Percentiles rank a stretch among this genome's conserved stretches.
Evolutionary conservation across 2,329 filamentous ascomycete genomes (phyloP).

Genomic region (Colletotrichum higginsianum): DNA sequence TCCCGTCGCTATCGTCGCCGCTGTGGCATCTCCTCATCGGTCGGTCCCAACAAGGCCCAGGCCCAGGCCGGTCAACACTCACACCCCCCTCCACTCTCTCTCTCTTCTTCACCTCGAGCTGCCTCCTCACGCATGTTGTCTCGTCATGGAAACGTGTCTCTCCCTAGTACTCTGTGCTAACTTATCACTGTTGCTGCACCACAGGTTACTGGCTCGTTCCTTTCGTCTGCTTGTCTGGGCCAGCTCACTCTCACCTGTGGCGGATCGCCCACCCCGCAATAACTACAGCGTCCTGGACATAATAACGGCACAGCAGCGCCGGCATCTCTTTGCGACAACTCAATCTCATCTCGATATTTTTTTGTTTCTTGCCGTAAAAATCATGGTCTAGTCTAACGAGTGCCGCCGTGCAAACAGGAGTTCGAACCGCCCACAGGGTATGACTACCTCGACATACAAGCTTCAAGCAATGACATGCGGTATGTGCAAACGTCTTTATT

Average conservation of each 20-base stretch:
- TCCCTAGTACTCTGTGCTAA: slow-evolving; percentile 27
- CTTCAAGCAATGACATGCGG: slow-evolving; percentile 68
- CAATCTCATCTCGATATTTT: slow-evolving; percentile 12
- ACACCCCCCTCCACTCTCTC: slow-evolving; percentile 13
- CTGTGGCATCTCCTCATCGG: slow-evolving; percentile 31
- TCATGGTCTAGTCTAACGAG: slow-evolving; percentile 48
- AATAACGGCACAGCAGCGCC: slow-evolving; percentile 38
- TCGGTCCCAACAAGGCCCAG: slow-evolving; percentile 37
- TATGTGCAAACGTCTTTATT: slow-evolving; percentile 55
- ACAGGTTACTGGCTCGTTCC: slow-evolving; percentile 20
- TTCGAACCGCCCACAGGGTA: slow-evolving; percentile 70
- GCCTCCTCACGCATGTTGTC: slow-evolving; percentile 17
- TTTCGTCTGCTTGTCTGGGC: slow-evolving; percentile 23
- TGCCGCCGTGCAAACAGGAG: slow-evolving; percentile 60
- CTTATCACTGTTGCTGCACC: slow-evolving; percentile 13
- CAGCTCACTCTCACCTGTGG: slow-evolving; percentile 26
- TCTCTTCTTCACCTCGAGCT: slow-evolving; percentile 1
- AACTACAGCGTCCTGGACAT: slow-evolving; percentile 14
- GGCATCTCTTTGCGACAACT: slow-evolving; percentile 29
- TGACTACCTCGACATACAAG: slow-evolving; percentile 68
- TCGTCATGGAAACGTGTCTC: slow-evolving; percentile 28
- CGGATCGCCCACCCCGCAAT: slow-evolving; percentile 8
- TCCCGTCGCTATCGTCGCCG: slow-evolving; percentile 1
- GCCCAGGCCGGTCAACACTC: slow-evolving; percentile 33
- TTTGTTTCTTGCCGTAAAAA: slow-evolving; percentile 18